Evolutionary conservation across 768 basidiomycete genomes (phyloP).

Genomic region (Tremella mesenterica): DNA sequence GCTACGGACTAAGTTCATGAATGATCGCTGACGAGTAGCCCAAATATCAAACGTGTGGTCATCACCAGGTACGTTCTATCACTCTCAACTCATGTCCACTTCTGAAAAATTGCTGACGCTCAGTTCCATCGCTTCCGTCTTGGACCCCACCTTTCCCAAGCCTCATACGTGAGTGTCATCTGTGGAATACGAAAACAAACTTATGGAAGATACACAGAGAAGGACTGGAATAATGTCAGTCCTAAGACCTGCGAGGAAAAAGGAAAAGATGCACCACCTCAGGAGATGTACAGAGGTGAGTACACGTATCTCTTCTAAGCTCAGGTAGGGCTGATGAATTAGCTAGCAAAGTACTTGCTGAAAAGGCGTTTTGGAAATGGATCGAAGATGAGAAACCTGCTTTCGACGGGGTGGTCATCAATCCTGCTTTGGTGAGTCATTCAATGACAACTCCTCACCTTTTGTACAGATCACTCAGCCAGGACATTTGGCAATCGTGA

Average conservation of each 20-base stretch:
- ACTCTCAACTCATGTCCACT: background rate
- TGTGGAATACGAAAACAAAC: too few relatives aligned
- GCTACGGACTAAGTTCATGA: background rate
- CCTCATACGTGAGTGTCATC: conserved; percentile 14
- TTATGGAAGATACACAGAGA: conserved; percentile 13
- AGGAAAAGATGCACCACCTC: conserved; percentile 15
- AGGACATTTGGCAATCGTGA: conserved; percentile 17
- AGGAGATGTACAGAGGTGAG: conserved; percentile 31
- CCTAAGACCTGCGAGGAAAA: conserved; percentile 14
- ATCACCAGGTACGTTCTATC: background rate
- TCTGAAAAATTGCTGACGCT: background rate
- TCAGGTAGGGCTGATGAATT: conserved; percentile 2
- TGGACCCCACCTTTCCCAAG: conserved; percentile 17
- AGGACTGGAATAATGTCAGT: conserved; percentile 28
- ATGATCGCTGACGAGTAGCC: background rate
- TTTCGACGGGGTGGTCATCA: conserved; percentile 38
- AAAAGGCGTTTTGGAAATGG: conserved; percentile 37
- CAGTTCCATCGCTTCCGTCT: conserved; percentile 44
- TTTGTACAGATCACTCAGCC: conserved; percentile 9
- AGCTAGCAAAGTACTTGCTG: conserved; percentile 38
- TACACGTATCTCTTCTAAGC: background rate
- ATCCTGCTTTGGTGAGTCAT: conserved; percentile 35
- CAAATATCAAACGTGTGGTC: conserved; percentile 1
- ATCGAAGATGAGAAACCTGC: conserved; percentile 39
- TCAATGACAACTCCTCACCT: background rate